Conservation (phyloP, 2,329 filamentous ascomycete genomes). For the Stachybotrys elegans region DNA sequence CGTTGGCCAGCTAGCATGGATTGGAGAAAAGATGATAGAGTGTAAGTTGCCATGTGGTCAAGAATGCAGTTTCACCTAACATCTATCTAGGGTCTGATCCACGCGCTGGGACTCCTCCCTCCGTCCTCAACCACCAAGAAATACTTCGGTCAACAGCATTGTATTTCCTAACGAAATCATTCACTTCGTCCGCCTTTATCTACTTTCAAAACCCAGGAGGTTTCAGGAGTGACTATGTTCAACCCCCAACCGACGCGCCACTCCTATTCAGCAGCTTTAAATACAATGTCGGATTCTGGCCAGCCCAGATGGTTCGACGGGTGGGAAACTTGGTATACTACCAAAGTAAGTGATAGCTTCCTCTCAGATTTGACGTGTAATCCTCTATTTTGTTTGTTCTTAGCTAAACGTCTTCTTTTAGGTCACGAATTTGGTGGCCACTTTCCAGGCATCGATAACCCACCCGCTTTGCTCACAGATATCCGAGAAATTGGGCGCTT, state of each 20-base stretch:
- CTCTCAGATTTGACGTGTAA: neutral
- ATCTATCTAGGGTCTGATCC: slow-evolving; percentile 1
- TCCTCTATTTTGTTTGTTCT: neutral
- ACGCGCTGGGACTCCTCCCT: neutral
- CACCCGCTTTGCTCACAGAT: neutral
- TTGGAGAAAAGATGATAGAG: slow-evolving; percentile 32
- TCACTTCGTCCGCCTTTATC: neutral
- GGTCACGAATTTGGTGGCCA: neutral
- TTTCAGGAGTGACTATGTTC: neutral
- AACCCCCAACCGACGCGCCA: neutral
- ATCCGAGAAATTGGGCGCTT: neutral
- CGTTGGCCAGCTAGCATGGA: slow-evolving; percentile 35
- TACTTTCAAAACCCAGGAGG: neutral
- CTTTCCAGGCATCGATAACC: neutral
- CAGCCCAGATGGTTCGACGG: neutral
- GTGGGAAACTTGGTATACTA: neutral
- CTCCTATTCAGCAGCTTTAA: neutral
- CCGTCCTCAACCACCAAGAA: neutral
- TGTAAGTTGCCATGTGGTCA: slow-evolving; percentile 6
- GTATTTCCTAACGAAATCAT: neutral
- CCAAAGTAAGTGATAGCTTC: neutral
- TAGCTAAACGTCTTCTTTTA: neutral
- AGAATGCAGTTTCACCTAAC: neutral
- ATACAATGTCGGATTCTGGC: neutral
- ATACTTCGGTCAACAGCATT: neutral